Evolutionary conservation across 345 rosid genomes (phyloP).

Genomic region (Pelargonium nanum): DNA sequence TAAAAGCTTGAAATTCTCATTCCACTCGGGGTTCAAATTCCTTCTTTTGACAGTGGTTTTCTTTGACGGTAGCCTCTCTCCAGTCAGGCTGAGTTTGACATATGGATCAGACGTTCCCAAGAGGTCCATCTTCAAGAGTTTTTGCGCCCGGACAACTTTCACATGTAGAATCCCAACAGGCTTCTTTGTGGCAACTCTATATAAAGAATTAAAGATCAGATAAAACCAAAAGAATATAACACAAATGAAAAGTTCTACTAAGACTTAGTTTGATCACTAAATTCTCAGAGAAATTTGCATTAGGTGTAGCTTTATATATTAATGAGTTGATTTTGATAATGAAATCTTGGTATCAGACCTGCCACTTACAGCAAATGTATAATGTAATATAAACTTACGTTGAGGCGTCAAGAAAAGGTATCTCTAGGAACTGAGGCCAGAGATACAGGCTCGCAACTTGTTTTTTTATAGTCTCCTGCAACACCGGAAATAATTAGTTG

Average conservation of each 20-base stretch:
- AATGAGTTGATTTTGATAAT: too few species aligned
- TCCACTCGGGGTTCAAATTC: conserved; percentile 46
- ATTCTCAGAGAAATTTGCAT: neutral
- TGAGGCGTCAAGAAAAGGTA: conserved; percentile 36
- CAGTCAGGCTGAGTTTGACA: conserved; percentile 31
- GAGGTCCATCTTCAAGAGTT: conserved; percentile 38
- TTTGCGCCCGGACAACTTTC: conserved; percentile 33
- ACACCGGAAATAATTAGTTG: conserved; percentile 1
- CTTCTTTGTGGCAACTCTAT: conserved; percentile 27
- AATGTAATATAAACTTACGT: conserved; percentile 21
- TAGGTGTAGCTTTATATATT: neutral
- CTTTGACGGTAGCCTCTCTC: conserved; percentile 35
- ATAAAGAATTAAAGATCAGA: conserved; percentile 1
- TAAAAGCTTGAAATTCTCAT: conserved; percentile 37
- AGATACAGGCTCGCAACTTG: conserved; percentile 35
- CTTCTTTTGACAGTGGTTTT: conserved; percentile 33
- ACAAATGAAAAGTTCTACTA: too few species aligned
- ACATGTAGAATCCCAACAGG: conserved; percentile 44
- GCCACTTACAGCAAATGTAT: neutral
- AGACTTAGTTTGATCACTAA: neutral
- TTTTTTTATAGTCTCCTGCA: conserved; percentile 34
- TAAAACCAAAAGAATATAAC: neutral
- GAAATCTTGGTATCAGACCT: too few species aligned
- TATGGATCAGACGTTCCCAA: conserved; percentile 49
- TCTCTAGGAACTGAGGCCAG: conserved; percentile 40